These are phyloP conservation scores for Gloeophyllum trabeum DNA, from an alignment of 768 basidiomycete species.

Conservation along the genomic window DNA sequence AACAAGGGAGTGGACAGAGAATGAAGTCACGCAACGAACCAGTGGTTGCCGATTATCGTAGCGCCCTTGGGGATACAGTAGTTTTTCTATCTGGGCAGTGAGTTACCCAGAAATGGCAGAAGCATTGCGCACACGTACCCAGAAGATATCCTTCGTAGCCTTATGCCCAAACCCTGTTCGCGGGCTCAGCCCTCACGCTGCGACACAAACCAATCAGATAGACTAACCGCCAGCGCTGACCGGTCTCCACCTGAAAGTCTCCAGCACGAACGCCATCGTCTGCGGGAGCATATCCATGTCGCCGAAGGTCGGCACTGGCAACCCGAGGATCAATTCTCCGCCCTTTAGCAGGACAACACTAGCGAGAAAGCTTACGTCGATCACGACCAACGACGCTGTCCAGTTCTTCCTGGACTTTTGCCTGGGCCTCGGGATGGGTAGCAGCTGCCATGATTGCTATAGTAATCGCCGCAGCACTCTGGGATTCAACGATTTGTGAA, in stretches of 20 bases:
- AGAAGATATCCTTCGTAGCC: constrained; percentile 52
- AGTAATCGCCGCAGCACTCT: constrained; percentile 2
- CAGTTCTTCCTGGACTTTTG: constrained; percentile 23
- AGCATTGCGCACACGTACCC: constrained; percentile 35
- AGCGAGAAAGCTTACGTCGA: constrained; percentile 14
- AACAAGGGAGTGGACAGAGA: background rate
- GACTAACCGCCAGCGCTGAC: constrained; percentile 20
- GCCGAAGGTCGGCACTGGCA: constrained; percentile 27
- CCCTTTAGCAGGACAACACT: background rate
- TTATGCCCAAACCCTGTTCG: constrained; percentile 58
- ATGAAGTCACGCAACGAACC: constrained; percentile 14
- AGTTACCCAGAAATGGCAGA: background rate
- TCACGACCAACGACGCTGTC: constrained; percentile 24
- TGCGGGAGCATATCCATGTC: constrained; percentile 25
- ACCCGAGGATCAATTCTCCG: background rate
- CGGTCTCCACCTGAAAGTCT: constrained; percentile 30
- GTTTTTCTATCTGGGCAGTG: constrained; percentile 12
- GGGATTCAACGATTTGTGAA: background rate
- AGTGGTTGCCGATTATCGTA: constrained; percentile 25
- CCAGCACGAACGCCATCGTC: constrained; percentile 28
- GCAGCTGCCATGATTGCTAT: constrained; percentile 26
- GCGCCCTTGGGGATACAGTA: constrained; percentile 30
- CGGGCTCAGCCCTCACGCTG: constrained; percentile 12
- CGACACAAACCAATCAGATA: background rate
- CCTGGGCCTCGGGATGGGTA: constrained; percentile 20